Percentiles rank a stretch among this genome's conserved stretches.
Evolutionary conservation across 208 protist genomes (phyloP).

Genomic region (Vickermania ingenoplastis): DNA sequence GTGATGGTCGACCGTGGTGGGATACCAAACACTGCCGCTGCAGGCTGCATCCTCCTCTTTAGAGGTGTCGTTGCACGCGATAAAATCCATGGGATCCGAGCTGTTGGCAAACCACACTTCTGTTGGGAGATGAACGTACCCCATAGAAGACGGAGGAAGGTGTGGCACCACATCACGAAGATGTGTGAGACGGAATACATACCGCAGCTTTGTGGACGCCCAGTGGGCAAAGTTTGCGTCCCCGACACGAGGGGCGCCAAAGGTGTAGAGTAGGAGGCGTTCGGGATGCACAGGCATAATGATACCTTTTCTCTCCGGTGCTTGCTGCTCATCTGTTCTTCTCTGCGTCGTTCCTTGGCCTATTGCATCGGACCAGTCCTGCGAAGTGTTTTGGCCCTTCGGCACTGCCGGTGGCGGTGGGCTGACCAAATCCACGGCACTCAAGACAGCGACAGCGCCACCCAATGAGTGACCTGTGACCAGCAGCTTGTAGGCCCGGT

Average conservation of each 20-base stretch:
- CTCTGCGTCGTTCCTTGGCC: no score
- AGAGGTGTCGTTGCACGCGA: not conserved
- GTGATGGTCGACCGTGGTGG: not conserved
- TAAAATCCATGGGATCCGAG: not conserved
- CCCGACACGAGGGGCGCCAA: not conserved
- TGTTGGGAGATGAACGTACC: not conserved
- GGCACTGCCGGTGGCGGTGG: not conserved
- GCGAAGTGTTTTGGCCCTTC: not conserved
- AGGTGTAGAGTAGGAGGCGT: constrained; percentile 2
- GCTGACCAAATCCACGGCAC: constrained; percentile 23
- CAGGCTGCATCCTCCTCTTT: not conserved
- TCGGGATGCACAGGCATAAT: not conserved
- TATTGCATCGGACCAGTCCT: no score
- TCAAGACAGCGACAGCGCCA: constrained; percentile 46
- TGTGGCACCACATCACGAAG: constrained; percentile 2
- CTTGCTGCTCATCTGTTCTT: not conserved
- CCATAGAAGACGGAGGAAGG: not conserved
- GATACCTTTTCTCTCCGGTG: not conserved
- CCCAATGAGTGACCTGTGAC: constrained; percentile 74
- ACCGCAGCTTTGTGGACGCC: not conserved
- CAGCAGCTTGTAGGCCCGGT: constrained; percentile 31
- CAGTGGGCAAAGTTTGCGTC: constrained; percentile 2
- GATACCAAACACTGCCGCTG: constrained; percentile 7
- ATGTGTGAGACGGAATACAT: not conserved
- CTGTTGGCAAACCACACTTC: not conserved